These are phyloP conservation scores for Coemansia sp. DNA, from an alignment of 192 early-diverging fungal genomes.

Conservation along the genomic window DNA sequence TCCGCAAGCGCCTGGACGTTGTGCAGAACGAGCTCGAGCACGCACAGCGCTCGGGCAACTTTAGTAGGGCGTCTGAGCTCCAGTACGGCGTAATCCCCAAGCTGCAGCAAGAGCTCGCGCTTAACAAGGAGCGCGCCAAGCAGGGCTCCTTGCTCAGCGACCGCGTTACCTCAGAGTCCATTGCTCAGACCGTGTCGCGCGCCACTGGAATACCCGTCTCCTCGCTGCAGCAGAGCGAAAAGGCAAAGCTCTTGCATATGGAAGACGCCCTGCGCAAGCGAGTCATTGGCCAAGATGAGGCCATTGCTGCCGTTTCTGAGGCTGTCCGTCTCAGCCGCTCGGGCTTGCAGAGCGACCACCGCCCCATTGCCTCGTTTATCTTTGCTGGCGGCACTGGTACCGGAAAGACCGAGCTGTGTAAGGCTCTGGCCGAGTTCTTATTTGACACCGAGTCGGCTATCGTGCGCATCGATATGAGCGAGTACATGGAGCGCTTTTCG, in stretches of 20 bases:
- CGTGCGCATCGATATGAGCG: slow-evolving; percentile 80
- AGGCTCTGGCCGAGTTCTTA: slow-evolving; percentile 74
- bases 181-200: slow-evolving; percentile 71
- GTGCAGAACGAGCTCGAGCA: slow-evolving; percentile 75
- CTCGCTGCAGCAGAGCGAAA: slow-evolving; percentile 69
- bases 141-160: slow-evolving; percentile 71
- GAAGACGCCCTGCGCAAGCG: slow-evolving; percentile 61
- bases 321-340: slow-evolving; percentile 79
- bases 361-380: slow-evolving; percentile 78
- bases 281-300: slow-evolving; percentile 76
- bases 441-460: slow-evolving; percentile 76
- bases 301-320: slow-evolving; percentile 69
- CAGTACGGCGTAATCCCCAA: slow-evolving; percentile 78
- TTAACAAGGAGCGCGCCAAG: slow-evolving; percentile 54
- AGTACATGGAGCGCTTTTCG: slow-evolving; percentile 75
- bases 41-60: slow-evolving; percentile 75
- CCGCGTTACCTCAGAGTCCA: slow-evolving; percentile 78
- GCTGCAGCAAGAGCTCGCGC: slow-evolving; percentile 67
- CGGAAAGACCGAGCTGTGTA: slow-evolving; percentile 81
- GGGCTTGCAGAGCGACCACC: slow-evolving; percentile 70
- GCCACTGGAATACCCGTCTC: slow-evolving; percentile 84
- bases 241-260: slow-evolving; percentile 73
- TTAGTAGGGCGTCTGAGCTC: slow-evolving; percentile 72
- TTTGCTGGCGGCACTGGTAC: slow-evolving; percentile 86
- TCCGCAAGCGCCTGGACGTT: slow-evolving; percentile 72